phyloP scores from a whole-genome alignment of 805 yeast species.

The Pichia insulana region DNA sequence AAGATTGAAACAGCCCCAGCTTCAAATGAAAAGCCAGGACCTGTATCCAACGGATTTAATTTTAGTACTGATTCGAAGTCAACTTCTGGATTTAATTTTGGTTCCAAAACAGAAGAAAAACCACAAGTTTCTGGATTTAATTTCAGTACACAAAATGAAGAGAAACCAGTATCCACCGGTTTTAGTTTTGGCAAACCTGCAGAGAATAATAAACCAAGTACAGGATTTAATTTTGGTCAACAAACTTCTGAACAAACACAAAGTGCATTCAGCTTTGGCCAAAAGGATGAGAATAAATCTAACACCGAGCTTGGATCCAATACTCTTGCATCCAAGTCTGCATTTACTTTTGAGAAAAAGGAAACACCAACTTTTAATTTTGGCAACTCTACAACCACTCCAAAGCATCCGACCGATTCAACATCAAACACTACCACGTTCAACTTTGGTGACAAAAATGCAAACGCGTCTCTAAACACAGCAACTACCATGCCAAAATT shows the following conservation, averaged over 20 bases:
- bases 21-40: slow-evolving; percentile 8
- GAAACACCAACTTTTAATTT: slow-evolving; percentile 8
- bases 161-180: slow-evolving; percentile 1
- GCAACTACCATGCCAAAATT: slow-evolving; percentile 1
- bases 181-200: slow-evolving; percentile 2
- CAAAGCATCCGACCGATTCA: background rate
- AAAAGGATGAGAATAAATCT: background rate
- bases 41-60: slow-evolving; percentile 13
- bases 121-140: background rate
- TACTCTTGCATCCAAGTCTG: background rate
- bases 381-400: background rate
- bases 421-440: slow-evolving; percentile 1
- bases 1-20: slow-evolving; percentile 12
- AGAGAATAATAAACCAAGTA: background rate
- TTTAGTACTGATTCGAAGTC: slow-evolving; percentile 1
- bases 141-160: background rate
- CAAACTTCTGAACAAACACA: background rate
- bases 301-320: too few relatives aligned
- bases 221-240: slow-evolving; percentile 1
- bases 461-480: background rate
- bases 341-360: slow-evolving; percentile 3
- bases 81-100: slow-evolving; percentile 2
- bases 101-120: slow-evolving; percentile 3
- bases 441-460: background rate
- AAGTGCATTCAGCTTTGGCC: slow-evolving; percentile 3